phyloP scores from a whole-genome alignment of 495 filamentous ascomycete species.

The Podospora didyma region DNA sequence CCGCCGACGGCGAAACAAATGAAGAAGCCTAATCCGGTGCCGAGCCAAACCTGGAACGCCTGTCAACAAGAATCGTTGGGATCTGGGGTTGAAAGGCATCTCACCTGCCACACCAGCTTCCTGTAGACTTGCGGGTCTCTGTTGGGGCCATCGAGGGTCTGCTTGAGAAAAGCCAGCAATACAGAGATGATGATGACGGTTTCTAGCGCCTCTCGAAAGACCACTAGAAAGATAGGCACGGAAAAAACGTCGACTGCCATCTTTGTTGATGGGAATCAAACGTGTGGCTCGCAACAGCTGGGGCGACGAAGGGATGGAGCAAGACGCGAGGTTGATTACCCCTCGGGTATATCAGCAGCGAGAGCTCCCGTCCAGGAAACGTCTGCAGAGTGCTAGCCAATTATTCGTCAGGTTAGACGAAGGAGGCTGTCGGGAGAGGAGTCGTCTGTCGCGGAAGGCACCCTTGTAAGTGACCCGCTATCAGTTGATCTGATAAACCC shows the following conservation, averaged over 20 bases:
- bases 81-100: not conserved
- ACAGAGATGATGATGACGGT: slow-evolving; percentile 79
- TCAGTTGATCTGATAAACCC: slow-evolving; percentile 9
- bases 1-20: slow-evolving; percentile 66
- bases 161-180: slow-evolving; percentile 75
- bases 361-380: too few relatives aligned
- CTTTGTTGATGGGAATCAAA: slow-evolving; percentile 3
- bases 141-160: slow-evolving; percentile 60
- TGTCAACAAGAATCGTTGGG: not conserved
- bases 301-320: not conserved
- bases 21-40: slow-evolving; percentile 57
- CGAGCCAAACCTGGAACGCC: slow-evolving; percentile 61
- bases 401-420: not conserved
- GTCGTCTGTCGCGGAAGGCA: not conserved
- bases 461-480: not conserved
- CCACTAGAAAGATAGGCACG: slow-evolving; percentile 78
- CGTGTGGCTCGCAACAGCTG: not conserved
- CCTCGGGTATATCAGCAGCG: too few relatives aligned
- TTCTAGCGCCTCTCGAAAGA: slow-evolving; percentile 81
- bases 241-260: slow-evolving; percentile 59
- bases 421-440: not conserved
- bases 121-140: slow-evolving; percentile 57
- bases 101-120: slow-evolving; percentile 66
- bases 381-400: not conserved
- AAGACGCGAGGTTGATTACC: too few relatives aligned